Base-by-base conservation (phyloP, 495 filamentous ascomycete genomes). In the Penicillium parvum region DNA sequence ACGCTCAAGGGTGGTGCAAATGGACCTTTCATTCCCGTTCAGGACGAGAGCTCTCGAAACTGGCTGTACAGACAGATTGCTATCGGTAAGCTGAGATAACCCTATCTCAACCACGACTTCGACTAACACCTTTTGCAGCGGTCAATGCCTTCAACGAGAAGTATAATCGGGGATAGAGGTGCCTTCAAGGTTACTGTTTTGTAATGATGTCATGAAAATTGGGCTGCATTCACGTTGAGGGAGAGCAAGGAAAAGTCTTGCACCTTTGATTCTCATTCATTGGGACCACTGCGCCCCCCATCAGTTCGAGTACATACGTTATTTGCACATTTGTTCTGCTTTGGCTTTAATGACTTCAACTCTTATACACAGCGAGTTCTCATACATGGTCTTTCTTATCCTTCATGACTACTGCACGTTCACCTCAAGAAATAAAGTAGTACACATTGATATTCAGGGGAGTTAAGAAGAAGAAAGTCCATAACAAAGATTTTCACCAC, bases 1-100 rank as follows among this genome's bases (percentile, higher is more conserved):
- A 82, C 86, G 29, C 68, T 97, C 48, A 86, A 95, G 49, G 90
- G 89, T 1, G 88, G 88, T 8, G 86, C 85, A 12, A 95, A 95
- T 58, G 92, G 92, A 10, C 92, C 92, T 7, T 98, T 96, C 55
- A 86, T 98, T 22, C 92, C 92, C 0, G 87, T 96, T 2, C 83
- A 81, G 42, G 87, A 96, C 59, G 94, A 96, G 71, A 84, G 82
- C 52, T 77, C 79, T 11, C 69, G 94, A 56, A 87, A 92, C 52
- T 98, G 91, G 77, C 66, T 98, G 51, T 98, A 86, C 50, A 74
- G 68, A 51, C 81, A 84, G 63, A 79, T 84, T 60, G 81, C 76
- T 32, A 64, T 84, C 47, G 71, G 70, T 73, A 40, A 61, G 67
- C 59, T 21, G 9, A 32, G 8, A 4, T 12, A 1, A 5, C 11